Conservation (phyloP, 768 basidiomycete species). For the Termitomyces sp. region DNA sequence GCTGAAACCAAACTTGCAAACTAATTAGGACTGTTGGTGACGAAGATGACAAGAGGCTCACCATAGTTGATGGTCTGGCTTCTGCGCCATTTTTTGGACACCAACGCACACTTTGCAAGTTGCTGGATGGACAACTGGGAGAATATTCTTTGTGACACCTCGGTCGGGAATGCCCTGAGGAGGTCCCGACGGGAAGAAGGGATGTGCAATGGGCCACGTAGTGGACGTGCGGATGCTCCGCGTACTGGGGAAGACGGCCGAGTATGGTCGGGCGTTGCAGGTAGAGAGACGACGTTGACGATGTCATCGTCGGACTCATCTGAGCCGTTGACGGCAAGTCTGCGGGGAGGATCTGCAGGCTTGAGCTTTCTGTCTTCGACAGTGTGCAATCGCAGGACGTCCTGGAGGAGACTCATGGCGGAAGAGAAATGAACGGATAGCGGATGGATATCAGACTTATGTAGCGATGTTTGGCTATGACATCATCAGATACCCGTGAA, state of each 20-base stretch:
- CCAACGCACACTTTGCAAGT: conserved; percentile 72
- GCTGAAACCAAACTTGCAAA: conserved; percentile 84
- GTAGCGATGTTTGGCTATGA: conserved; percentile 9
- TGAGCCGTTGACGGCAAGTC: conserved; percentile 16
- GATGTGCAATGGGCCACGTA: conserved; percentile 43
- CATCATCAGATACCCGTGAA: conserved; percentile 61
- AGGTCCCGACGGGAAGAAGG: conserved; percentile 45
- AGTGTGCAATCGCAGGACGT: conserved; percentile 50
- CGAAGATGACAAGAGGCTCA: conserved; percentile 24
- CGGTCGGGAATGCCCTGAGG: conserved; percentile 70
- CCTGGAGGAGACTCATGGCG: conserved; percentile 65
- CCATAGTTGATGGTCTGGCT: conserved; percentile 92
- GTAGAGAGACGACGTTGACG: conserved; percentile 66
- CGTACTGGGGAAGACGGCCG: conserved; percentile 52
- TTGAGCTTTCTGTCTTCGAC: conserved; percentile 31
- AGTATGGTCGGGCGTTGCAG: conserved; percentile 64
- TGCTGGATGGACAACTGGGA: conserved; percentile 52
- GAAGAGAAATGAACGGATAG: neutral
- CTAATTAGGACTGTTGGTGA: neutral
- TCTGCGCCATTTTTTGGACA: conserved; percentile 82
- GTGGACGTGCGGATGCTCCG: conserved; percentile 40
- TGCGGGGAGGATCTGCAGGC: conserved; percentile 19
- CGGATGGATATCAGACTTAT: neutral
- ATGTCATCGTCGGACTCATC: conserved; percentile 66
- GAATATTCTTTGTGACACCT: conserved; percentile 78